Percentiles rank a stretch among this genome's conserved stretches.
Conservation (phyloP, 208 protist genomes). For the Borovskyia barvae region DNA sequence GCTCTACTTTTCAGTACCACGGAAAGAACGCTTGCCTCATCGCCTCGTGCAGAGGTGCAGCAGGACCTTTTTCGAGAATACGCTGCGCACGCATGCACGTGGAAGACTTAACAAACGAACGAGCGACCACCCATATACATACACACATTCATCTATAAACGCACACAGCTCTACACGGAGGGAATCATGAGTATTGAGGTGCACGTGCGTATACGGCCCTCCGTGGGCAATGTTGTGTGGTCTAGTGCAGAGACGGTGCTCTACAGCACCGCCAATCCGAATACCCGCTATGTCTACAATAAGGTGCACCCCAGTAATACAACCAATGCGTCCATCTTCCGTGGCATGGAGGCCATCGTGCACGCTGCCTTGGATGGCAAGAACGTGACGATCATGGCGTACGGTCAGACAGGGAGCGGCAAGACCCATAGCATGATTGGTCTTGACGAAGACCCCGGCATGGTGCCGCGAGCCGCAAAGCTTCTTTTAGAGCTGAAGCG, state of each 20-base stretch:
- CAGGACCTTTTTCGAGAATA: too few relatives aligned
- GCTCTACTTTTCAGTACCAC: too few relatives aligned
- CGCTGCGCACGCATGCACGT: too few relatives aligned
- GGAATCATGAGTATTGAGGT: slow-evolving; percentile 83
- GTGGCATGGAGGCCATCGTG: slow-evolving; percentile 74
- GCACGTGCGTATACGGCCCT: slow-evolving; percentile 79
- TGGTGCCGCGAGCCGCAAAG: slow-evolving; percentile 49
- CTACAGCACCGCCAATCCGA: slow-evolving; percentile 76
- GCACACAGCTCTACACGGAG: slow-evolving; percentile 6
- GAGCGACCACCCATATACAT: neutral
- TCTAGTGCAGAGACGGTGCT: slow-evolving; percentile 82
- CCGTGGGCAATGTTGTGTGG: slow-evolving; percentile 63
- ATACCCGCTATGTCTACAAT: slow-evolving; percentile 82
- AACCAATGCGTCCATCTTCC: slow-evolving; percentile 78
- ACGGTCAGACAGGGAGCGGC: slow-evolving; percentile 92
- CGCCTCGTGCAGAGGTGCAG: too few relatives aligned
- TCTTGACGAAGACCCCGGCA: slow-evolving; percentile 38
- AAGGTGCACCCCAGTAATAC: slow-evolving; percentile 80
- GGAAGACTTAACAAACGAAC: too few relatives aligned
- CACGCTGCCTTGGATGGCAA: slow-evolving; percentile 73
- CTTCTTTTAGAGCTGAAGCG: slow-evolving; percentile 64
- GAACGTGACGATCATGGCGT: slow-evolving; percentile 82
- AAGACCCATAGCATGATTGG: slow-evolving; percentile 92
- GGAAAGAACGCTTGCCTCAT: too few relatives aligned
- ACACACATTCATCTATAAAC: slow-evolving; percentile 3